These are phyloP conservation scores for Hypoxylon cercidicola DNA, from an alignment of 495 filamentous ascomycete genomes.

Conservation along the genomic window DNA sequence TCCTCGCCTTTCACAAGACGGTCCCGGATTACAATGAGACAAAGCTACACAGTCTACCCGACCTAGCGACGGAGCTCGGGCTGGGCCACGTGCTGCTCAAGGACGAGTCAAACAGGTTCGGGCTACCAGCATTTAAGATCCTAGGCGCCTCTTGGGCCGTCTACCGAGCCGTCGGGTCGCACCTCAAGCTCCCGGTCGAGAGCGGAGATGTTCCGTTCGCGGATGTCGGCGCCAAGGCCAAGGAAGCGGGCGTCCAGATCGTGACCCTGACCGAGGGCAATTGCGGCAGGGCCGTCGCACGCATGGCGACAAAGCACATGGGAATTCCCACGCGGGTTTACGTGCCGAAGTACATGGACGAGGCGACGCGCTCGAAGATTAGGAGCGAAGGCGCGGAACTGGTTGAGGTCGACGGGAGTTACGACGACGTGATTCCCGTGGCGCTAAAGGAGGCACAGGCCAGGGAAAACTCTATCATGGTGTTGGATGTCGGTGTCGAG, in stretches of 20 bases:
- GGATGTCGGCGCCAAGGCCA: constrained; percentile 51
- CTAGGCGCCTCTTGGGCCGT: constrained; percentile 77
- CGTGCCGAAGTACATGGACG: constrained; percentile 66
- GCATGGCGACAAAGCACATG: constrained; percentile 65
- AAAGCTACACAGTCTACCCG: constrained; percentile 60
- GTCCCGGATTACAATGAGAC: constrained; percentile 63
- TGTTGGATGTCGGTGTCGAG: constrained; percentile 70
- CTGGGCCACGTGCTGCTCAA: constrained; percentile 66
- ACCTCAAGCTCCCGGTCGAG: constrained; percentile 51
- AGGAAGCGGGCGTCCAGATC: constrained; percentile 47
- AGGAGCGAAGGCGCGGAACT: constrained; percentile 65
- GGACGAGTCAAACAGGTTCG: constrained; percentile 65
- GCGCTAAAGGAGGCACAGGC: constrained; percentile 53
- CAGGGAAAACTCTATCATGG: constrained; percentile 57
- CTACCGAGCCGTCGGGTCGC: constrained; percentile 61
- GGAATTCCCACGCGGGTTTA: constrained; percentile 62
- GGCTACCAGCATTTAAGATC: constrained; percentile 77
- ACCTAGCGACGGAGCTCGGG: constrained; percentile 62
- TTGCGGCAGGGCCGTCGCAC: constrained; percentile 72
- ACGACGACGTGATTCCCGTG: constrained; percentile 65
- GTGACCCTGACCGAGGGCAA: constrained; percentile 73
- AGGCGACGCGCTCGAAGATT: constrained; percentile 61
- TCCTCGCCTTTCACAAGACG: constrained; percentile 58
- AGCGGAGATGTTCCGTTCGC: constrained; percentile 44
- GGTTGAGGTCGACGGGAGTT: constrained; percentile 61